Conservation (phyloP, 768 basidiomycete species). For the Calvatia gigantea region DNA sequence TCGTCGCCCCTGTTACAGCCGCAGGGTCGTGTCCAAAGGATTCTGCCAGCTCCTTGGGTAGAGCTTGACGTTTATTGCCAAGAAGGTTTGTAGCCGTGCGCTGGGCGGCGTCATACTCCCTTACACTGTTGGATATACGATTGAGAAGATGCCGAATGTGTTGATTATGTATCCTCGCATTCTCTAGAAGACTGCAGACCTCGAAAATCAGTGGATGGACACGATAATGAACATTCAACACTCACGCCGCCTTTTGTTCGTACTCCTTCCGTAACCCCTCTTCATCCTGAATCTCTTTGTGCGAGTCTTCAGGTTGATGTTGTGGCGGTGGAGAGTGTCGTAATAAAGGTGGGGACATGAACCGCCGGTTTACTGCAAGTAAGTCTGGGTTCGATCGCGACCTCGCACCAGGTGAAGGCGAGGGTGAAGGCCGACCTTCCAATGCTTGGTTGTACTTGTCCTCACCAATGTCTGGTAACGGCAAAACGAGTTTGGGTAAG, state of each 20-base stretch:
- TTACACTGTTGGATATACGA: conserved; percentile 55
- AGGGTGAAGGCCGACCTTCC: neutral
- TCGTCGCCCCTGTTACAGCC: conserved; percentile 65
- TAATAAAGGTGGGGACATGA: neutral
- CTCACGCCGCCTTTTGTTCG: conserved; percentile 53
- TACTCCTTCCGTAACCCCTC: conserved; percentile 54
- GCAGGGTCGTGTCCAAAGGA: conserved; percentile 77
- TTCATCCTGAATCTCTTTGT: conserved; percentile 34
- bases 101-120: conserved; percentile 64
- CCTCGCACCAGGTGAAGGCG: neutral
- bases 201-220: conserved; percentile 2
- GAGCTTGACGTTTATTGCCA: conserved; percentile 40
- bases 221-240: conserved; percentile 14
- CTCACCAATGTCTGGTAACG: neutral
- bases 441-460: neutral
- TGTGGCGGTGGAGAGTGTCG: conserved; percentile 2
- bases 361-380: neutral
- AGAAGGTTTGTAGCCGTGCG: conserved; percentile 45
- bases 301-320: conserved; percentile 25
- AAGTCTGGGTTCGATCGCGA: conserved; percentile 1
- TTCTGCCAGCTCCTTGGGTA: conserved; percentile 68
- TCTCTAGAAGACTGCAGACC: conserved; percentile 52
- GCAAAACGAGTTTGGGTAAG: conserved; percentile 1
- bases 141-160: conserved; percentile 68
- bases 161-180: conserved; percentile 57